Conservation (phyloP, 1,284 basidiomycete genomes). For the Fomitiporia mediterranea region DNA sequence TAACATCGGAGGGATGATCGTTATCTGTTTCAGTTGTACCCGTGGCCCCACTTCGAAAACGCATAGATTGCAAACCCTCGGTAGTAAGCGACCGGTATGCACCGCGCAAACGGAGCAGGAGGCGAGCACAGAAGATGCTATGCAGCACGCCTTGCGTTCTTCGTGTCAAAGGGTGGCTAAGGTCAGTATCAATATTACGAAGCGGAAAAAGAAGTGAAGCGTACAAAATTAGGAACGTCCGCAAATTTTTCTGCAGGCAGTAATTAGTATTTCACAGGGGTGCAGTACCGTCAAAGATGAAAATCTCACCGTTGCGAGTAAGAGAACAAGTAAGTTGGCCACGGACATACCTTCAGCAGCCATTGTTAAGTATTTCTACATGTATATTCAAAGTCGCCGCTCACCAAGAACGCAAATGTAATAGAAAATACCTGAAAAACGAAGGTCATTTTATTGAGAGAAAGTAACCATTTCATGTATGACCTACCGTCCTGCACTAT, state of each 20-base stretch:
- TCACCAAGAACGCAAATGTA: constrained; percentile 13
- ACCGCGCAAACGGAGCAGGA: constrained; percentile 13
- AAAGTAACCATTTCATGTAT: background rate
- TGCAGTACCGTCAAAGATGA: background rate
- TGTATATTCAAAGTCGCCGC: background rate
- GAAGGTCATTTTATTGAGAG: background rate
- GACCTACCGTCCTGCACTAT: constrained; percentile 11
- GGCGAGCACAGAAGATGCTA: constrained; percentile 15
- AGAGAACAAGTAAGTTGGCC: constrained; percentile 5
- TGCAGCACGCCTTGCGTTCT: constrained; percentile 15
- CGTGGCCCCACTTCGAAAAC: background rate
- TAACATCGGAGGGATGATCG: no score
- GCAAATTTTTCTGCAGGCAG: constrained; percentile 1
- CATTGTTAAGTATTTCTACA: no score
- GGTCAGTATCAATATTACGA: background rate
- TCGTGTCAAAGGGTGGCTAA: background rate
- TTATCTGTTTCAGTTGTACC: no score
- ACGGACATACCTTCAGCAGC: background rate
- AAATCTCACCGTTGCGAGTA: constrained; percentile 8
- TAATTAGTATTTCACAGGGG: background rate
- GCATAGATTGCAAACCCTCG: constrained; percentile 3
- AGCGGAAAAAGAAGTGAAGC: background rate
- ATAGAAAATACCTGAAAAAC: constrained; percentile 7
- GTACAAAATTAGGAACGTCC: constrained; percentile 13
- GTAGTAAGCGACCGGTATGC: constrained; percentile 10